Evolutionary conservation across 805 yeast genomes (phyloP), one percentile per base, ranked within the genome.

Genomic region (Naumovozyma castellii): DNA sequence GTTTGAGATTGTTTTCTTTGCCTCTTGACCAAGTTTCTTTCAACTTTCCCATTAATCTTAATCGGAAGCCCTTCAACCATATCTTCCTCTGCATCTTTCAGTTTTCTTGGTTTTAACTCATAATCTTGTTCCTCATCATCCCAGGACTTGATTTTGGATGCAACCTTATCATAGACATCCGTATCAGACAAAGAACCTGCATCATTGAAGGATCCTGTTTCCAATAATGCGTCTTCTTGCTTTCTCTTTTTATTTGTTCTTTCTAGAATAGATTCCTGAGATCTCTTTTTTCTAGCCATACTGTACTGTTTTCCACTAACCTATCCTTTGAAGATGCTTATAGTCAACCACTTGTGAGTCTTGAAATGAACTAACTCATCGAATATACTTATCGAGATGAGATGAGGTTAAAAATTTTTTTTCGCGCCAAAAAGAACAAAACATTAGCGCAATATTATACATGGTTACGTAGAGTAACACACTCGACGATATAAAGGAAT

Each of bases 51-150:
- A 45, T 77, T 84, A 13, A 71, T 68, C 51, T 81, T 83, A 39
- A 88, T 84, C 1, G 97, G 97, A 40, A 90, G 68, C 9, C 82
- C 80, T 55, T 84, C 95, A 4, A 72, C 69, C 37, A 59, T 38
- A 16, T 55, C 65, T 3, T 66, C 69, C 3, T 65, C 67, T 3
- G 32, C 32, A 4, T 67, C 70, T 15, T 62, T 62, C 46, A 76
- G 61, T 2, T 59, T 51, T 58, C 97, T 72, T 1, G 96, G 94
- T 41, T 57, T 63, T 47, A 69, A 61, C 56, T 88, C 97, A 51
- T 85, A 87, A 40, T 76, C 88, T 52, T 78, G 84, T 51, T 84
- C 94, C 43, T 74, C 80, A 41, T 80, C 72, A n/a, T 78, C 85
- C 81, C 80, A 76, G 42, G 71, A 66, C 28, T 34, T 46, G 37